Evolutionary conservation across 176 grass and related monocot genomes (phyloP), one percentile per base, ranked within the genome.

Genomic region (Tillandsia fasciculata): DNA sequence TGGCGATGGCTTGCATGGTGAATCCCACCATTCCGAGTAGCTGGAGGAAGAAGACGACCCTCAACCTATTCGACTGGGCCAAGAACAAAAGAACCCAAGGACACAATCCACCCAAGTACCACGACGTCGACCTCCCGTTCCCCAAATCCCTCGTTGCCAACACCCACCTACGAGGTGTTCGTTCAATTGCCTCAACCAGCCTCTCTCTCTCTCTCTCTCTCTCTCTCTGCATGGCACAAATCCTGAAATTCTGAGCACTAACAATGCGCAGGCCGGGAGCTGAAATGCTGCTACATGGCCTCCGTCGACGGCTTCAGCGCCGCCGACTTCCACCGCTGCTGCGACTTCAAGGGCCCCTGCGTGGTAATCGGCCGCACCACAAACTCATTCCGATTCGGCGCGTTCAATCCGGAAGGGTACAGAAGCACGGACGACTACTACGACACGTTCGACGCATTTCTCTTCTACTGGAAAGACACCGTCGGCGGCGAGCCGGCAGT

Each of bases 391-490:
- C 74, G 64, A 66, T 96, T 96, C 48, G 88, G 88, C 42, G 88
- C 88, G 22, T 96, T 96, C 79, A 96, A 81, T 82, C 88, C 92
- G 5, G 86, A 96, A 57, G 92, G 86, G 2, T 89, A 96, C 67
- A 80, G 88, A 56, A 92, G 88, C 86, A 96, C 92, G 17, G 88
- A 96, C 64, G 88, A 96, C 78, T 96, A 92, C 80, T 96, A 87
- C 57, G 92, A 96, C 76, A 89, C 83, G 56, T 83, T 96, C 2
- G 81, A 87, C 64, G 81, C 88, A 50, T 96, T 96, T 76, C 88
- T 96, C 63, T 96, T 96, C 78, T 96, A 96, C 59, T 96, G 86
- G 88, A 75, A 72, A 57, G 67, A 2, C 12, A 22, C 8, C 2
- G 67, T 24, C 24, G 70, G 1, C 28, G 56, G 13, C 12, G 26